Evolutionary conservation across 2,329 filamentous ascomycete genomes (phyloP).

Genomic region (Cytospora paraplurivora): DNA sequence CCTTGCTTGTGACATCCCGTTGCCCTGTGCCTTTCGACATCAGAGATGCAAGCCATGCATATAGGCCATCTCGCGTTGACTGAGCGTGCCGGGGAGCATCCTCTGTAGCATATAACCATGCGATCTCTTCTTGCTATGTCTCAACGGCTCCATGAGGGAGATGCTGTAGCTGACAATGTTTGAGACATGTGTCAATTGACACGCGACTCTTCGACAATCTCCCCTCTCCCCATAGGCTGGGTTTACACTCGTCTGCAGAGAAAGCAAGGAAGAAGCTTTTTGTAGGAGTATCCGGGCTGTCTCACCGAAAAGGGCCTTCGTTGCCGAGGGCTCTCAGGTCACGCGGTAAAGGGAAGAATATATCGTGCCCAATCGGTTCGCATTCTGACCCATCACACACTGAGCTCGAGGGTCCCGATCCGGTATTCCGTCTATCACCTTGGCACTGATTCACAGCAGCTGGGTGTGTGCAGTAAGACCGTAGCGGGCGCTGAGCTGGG

Average conservation of each 20-base stretch:
- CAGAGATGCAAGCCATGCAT: not conserved
- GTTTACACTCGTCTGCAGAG: not conserved
- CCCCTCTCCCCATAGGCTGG: slow-evolving; percentile 8
- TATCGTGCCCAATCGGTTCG: slow-evolving; percentile 15
- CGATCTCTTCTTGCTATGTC: slow-evolving; percentile 6
- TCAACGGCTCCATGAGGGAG: not conserved
- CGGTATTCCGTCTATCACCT: slow-evolving; percentile 1
- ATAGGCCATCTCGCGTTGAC: not conserved
- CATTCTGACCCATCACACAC: not conserved
- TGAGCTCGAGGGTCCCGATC: slow-evolving; percentile 1
- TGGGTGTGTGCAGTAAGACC: not conserved
- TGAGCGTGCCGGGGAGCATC: not conserved
- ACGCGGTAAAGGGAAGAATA: slow-evolving; percentile 8
- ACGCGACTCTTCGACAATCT: slow-evolving; percentile 13
- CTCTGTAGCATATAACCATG: not conserved
- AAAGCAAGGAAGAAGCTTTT: not conserved
- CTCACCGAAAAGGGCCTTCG: slow-evolving; percentile 2
- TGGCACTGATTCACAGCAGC: not conserved
- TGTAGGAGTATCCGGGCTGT: slow-evolving; percentile 13
- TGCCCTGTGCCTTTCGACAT: not conserved
- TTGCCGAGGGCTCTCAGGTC: slow-evolving; percentile 3
- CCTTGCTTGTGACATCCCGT: not conserved
- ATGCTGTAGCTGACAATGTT: slow-evolving; percentile 4
- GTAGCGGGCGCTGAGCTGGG: not conserved
- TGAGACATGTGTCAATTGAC: slow-evolving; percentile 19